These are phyloP conservation scores for Exophiala aquamarina DNA, from an alignment of 2,329 filamentous ascomycete species.

Conservation along the genomic window DNA sequence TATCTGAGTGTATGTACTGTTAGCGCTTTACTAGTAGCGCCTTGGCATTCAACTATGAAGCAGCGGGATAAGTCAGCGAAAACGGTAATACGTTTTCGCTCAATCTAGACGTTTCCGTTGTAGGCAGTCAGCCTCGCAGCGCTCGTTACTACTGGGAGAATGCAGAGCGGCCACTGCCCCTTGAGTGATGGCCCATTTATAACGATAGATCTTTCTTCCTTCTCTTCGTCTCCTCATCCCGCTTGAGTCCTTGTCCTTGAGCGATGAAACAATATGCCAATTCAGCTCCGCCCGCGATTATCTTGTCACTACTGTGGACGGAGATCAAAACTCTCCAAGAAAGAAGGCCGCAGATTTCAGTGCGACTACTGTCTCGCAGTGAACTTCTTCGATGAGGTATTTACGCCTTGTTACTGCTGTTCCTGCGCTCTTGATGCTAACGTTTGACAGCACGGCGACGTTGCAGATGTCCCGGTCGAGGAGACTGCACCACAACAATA, in stretches of 20 bases:
- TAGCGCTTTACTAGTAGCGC: too few relatives aligned
- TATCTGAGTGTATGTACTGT: too few relatives aligned
- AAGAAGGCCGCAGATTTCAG: slow-evolving; percentile 63
- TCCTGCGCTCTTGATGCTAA: too few relatives aligned
- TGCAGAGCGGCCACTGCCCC: too few relatives aligned
- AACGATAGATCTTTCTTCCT: too few relatives aligned
- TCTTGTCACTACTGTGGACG: slow-evolving; percentile 83
- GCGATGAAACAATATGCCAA: slow-evolving; percentile 36
- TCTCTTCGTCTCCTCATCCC: neutral
- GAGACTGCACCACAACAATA: slow-evolving; percentile 45
- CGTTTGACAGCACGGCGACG: slow-evolving; percentile 71
- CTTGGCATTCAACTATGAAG: neutral
- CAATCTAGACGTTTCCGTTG: too few relatives aligned
- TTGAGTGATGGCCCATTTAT: too few relatives aligned
- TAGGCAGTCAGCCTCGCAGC: too few relatives aligned
- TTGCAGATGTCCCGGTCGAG: slow-evolving; percentile 77
- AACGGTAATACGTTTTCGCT: neutral
- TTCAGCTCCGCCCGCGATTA: slow-evolving; percentile 49
- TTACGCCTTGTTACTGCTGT: slow-evolving; percentile 27
- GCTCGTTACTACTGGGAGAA: too few relatives aligned
- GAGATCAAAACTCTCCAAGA: slow-evolving; percentile 39
- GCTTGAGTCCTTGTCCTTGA: neutral
- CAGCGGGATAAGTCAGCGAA: neutral
- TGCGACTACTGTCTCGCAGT: slow-evolving; percentile 79
- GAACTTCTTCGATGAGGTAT: slow-evolving; percentile 85